Evolutionary conservation across 2,329 filamentous ascomycete species (phyloP).

Genomic region (Apiospora malaysiana): DNA sequence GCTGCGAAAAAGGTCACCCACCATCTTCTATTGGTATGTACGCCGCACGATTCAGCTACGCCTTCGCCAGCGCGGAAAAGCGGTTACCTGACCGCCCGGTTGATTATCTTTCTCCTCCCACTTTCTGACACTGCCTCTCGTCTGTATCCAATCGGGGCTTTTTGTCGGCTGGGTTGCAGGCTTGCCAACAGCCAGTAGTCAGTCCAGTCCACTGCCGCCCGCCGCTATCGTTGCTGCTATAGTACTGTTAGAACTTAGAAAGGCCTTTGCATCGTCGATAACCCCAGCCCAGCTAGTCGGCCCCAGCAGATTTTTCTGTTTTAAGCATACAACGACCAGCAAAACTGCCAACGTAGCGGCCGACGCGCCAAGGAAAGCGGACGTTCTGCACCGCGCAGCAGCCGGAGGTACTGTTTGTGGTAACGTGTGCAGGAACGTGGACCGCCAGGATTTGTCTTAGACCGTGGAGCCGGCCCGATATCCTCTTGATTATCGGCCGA

Average conservation of each 20-base stretch:
- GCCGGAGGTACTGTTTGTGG: neutral
- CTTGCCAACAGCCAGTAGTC: neutral
- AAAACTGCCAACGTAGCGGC: neutral
- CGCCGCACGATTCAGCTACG: neutral
- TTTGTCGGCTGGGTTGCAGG: neutral
- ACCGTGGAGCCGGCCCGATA: constrained; percentile 17
- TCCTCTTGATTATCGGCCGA: constrained; percentile 15
- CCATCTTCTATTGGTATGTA: neutral
- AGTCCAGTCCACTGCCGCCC: neutral
- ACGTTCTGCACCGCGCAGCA: neutral
- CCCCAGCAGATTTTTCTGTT: neutral
- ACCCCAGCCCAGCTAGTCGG: neutral
- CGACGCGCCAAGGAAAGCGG: constrained; percentile 1
- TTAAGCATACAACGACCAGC: neutral
- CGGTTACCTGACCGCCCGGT: neutral
- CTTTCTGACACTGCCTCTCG: neutral
- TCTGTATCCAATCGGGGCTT: neutral
- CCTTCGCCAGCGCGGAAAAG: neutral
- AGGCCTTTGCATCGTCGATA: neutral
- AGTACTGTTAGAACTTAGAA: neutral
- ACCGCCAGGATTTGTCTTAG: constrained; percentile 3
- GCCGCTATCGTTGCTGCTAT: neutral
- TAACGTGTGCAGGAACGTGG: constrained; percentile 8
- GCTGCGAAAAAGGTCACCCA: neutral
- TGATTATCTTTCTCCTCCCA: constrained; percentile 6